Evolutionary conservation across 441 rosid genomes (phyloP), one percentile per base, ranked within the genome.

Genomic region (Adansonia rubrostipa): DNA sequence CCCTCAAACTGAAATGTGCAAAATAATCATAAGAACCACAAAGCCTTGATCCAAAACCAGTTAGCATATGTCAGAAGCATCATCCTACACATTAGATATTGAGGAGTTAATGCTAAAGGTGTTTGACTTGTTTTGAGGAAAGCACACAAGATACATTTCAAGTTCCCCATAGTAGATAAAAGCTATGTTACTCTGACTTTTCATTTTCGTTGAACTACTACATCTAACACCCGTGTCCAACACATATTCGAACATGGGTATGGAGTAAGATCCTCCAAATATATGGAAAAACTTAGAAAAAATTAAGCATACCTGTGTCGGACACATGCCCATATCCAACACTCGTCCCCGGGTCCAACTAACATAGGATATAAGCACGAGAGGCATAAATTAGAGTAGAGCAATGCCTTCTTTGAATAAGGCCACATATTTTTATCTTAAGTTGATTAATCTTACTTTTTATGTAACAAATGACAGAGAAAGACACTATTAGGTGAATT

Each of bases 401-500:
- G 74, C 9, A 71, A 54, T 53, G 24, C 60, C n/a, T 28, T 54
- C 28, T 53, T 14, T n/a, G 48, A 50, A 33, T n/a, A 71, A 53
- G 62, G 22, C 62, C 62, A 36, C 9, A 4, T 33, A 3, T 54
- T 54, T 50, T 69, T 13, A 33, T 10, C 11, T 63, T 72, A 54
- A 54, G 75, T 40, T 54, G 75, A 53, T 44, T 36, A 20, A n/a
- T 17, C 36, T 10, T 33, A 51, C 50, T 15, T 33, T 53, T 54
- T 72, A 72, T 19, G 44, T 42, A 56, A 72, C 6, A 36, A 20
- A 71, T 61, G 76, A 17, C 68, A 62, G 48, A 61, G 57, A 61
- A 15, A 33, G 22, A 71, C 62, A 53, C 47, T 54, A 33, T 2
- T 22, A n/a, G n/a, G 63, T 36, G 61, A 71, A 53, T 9, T 71